A percentile compares a stretch with the other conserved stretches of the same genome.
phyloP scores from a whole-genome alignment of 148 eudicot genomes.

The Rhododendron griersonianum region DNA sequence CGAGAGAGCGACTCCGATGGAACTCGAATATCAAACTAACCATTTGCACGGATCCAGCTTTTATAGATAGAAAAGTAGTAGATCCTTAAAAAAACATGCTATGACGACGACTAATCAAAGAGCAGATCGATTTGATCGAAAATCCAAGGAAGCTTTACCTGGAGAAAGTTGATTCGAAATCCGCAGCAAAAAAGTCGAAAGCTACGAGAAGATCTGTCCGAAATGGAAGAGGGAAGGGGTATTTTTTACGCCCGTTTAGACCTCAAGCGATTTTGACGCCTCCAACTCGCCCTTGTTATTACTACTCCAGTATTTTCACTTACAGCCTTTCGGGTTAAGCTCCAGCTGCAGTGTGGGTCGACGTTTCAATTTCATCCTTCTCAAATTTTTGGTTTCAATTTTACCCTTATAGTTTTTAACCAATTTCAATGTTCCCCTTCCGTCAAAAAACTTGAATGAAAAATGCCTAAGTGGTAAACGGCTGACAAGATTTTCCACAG shows the following conservation, averaged over 20 bases:
- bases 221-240: not conserved
- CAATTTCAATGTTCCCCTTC: no score
- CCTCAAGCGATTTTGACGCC: not conserved
- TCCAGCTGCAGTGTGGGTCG: no score
- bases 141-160: not conserved
- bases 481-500: no score
- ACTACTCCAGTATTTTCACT: no score
- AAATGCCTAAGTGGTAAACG: no score
- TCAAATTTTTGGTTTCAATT: no score
- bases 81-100: not conserved
- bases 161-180: not conserved
- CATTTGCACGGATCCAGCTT: not conserved
- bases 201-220: not conserved
- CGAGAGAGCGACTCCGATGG: not conserved
- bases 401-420: no score
- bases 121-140: not conserved
- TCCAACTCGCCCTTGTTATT: not conserved
- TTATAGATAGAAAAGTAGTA: not conserved
- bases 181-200: not conserved
- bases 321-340: no score
- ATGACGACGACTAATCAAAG: not conserved
- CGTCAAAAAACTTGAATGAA: no score
- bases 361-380: no score
- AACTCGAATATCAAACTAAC: not conserved
- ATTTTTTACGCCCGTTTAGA: not conserved